phyloP scores from a whole-genome alignment of 192 early-diverging fungal genomes.

The Helicostylum pulchrum region DNA sequence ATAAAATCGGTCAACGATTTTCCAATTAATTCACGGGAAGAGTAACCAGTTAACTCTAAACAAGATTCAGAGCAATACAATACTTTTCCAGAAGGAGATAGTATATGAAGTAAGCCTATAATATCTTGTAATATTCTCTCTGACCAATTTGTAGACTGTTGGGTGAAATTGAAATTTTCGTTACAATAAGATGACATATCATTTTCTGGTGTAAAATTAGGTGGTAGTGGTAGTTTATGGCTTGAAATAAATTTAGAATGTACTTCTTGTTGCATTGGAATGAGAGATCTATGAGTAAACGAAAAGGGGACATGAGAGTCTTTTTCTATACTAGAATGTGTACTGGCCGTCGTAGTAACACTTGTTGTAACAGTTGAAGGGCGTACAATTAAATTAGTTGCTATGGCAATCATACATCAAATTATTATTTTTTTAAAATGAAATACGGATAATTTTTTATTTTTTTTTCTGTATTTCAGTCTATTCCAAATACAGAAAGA shows the following conservation, averaged over 20 bases:
- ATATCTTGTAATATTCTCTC: constrained; percentile 44
- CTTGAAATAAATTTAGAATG: not conserved
- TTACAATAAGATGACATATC: constrained; percentile 5
- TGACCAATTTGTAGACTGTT: constrained; percentile 40
- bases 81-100: constrained; percentile 38
- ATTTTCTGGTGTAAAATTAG: not conserved
- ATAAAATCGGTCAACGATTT: constrained; percentile 44
- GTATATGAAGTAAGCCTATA: constrained; percentile 40
- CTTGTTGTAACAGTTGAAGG: not conserved
- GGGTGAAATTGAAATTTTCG: constrained; percentile 33
- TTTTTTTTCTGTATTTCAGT: not conserved
- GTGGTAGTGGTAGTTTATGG: not conserved
- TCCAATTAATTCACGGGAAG: constrained; percentile 40
- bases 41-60: constrained; percentile 41
- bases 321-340: not conserved
- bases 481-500: not conserved
- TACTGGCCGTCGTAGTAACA: not conserved
- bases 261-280: constrained; percentile 3
- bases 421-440: not conserved
- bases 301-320: not conserved
- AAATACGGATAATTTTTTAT: not conserved
- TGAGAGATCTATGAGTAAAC: not conserved
- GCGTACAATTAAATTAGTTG: not conserved
- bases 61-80: constrained; percentile 47
- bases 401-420: constrained; percentile 6